Conservation (phyloP, 352 stramenopile species). For the Pythium diclinum region DNA sequence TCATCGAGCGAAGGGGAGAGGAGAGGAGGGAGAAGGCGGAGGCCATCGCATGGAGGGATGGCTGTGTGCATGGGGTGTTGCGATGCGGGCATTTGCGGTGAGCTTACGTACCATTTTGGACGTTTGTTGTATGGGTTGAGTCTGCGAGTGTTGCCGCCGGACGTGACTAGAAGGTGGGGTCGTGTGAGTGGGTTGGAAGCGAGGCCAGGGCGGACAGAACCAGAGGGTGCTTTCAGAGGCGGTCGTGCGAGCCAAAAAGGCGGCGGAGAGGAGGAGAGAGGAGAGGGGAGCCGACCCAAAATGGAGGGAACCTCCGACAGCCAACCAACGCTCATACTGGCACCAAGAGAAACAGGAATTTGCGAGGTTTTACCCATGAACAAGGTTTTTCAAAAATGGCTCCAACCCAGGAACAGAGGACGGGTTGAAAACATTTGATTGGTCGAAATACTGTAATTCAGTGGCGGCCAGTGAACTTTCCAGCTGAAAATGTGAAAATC, state of each 20-base stretch:
- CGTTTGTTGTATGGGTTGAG: constrained; percentile 28
- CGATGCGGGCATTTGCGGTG: background rate
- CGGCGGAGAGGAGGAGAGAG: constrained; percentile 12
- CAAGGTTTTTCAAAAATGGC: constrained; percentile 12
- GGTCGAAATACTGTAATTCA: constrained; percentile 10
- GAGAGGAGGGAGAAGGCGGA: background rate
- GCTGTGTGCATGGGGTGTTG: constrained; percentile 4
- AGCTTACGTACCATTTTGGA: constrained; percentile 28
- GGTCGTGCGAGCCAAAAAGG: constrained; percentile 8
- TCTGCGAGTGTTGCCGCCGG: constrained; percentile 27
- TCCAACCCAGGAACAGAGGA: constrained; percentile 8
- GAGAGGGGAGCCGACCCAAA: constrained; percentile 23
- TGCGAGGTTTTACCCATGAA: background rate
- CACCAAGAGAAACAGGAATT: constrained; percentile 17
- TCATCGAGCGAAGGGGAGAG: background rate
- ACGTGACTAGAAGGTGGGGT: constrained; percentile 7
- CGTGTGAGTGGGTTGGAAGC: constrained; percentile 17
- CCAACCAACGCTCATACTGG: constrained; percentile 27
- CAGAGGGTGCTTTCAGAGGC: constrained; percentile 3
- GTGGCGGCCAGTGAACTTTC: constrained; percentile 24
- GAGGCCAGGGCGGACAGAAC: constrained; percentile 19
- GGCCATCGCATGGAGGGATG: background rate
- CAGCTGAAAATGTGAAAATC: background rate
- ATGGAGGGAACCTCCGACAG: constrained; percentile 31
- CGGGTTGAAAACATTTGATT: background rate